Evolutionary conservation across 2,329 filamentous ascomycete species (phyloP).

Genomic region (Exophiala dermatitidis): DNA sequence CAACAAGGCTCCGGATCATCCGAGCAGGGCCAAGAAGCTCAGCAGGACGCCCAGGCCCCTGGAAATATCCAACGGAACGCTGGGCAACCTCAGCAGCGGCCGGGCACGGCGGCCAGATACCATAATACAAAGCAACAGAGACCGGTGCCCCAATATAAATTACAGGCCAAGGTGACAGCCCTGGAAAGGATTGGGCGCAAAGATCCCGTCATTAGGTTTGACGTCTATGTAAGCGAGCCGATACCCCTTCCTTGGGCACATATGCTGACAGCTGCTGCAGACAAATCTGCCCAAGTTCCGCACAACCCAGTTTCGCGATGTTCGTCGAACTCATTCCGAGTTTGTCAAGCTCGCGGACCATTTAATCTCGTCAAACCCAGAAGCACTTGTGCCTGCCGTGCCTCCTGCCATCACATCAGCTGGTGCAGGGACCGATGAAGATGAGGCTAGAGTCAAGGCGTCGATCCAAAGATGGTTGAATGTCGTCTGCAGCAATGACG

Average conservation of each 20-base stretch:
- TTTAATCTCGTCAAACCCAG: conserved; percentile 93
- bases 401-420: conserved; percentile 92
- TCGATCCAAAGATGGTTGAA: conserved; percentile 93
- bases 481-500: conserved; percentile 82
- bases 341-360: conserved; percentile 96
- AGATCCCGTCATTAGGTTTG: conserved; percentile 88
- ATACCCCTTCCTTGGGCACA: neutral
- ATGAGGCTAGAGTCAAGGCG: conserved; percentile 80
- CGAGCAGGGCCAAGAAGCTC: conserved; percentile 11
- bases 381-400: conserved; percentile 87
- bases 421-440: conserved; percentile 91
- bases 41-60: conserved; percentile 20
- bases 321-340: conserved; percentile 88
- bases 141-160: conserved; percentile 65
- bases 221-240: conserved; percentile 71
- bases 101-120: conserved; percentile 41
- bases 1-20: conserved; percentile 2
- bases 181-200: conserved; percentile 91
- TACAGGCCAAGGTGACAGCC: conserved; percentile 91
- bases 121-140: conserved; percentile 37
- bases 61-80: conserved; percentile 31
- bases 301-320: conserved; percentile 96
- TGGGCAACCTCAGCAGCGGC: conserved; percentile 28
- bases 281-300: conserved; percentile 98
- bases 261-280: conserved; percentile 42